phyloP scores from a whole-genome alignment of 306 rosid species.

The Quercus parvula region DNA sequence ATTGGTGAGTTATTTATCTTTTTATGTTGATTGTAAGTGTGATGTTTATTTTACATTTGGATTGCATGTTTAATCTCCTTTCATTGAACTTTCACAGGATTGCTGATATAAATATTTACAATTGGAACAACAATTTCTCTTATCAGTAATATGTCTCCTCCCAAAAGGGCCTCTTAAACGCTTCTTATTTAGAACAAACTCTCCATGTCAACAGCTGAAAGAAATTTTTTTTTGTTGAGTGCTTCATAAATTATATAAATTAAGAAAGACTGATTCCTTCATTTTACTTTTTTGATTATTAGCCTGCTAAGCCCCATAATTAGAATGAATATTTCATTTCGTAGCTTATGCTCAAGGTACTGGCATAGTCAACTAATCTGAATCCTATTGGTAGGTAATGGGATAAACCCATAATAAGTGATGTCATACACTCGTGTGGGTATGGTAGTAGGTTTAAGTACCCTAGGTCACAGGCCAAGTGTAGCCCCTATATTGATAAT shows the following conservation, averaged over 20 bases:
- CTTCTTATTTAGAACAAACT: background rate
- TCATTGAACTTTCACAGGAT: conserved; percentile 35
- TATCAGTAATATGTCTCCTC: conserved; percentile 72
- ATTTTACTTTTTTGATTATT: background rate
- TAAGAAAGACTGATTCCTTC: background rate
- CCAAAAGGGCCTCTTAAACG: conserved; percentile 49
- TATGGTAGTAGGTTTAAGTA: too few species aligned
- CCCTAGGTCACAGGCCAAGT: too few species aligned
- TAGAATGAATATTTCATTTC: background rate
- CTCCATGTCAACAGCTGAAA: background rate
- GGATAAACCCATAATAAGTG: too few species aligned
- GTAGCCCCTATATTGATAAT: too few species aligned
- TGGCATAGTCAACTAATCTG: background rate
- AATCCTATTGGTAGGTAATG: too few species aligned
- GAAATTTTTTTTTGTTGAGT: background rate
- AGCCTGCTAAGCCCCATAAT: too few species aligned
- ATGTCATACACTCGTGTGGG: too few species aligned
- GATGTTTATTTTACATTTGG: background rate
- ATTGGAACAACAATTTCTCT: conserved; percentile 35
- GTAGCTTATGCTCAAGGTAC: background rate
- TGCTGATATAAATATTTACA: conserved; percentile 33
- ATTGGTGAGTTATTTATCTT: conserved; percentile 21
- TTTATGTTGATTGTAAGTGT: background rate
- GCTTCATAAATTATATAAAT: background rate
- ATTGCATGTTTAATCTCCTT: background rate